A percentile compares a stretch with the other conserved stretches of the same genome.
phyloP scores from a whole-genome alignment of 2,329 filamentous ascomycete genomes.

The Rhynchosporium secalis region DNA sequence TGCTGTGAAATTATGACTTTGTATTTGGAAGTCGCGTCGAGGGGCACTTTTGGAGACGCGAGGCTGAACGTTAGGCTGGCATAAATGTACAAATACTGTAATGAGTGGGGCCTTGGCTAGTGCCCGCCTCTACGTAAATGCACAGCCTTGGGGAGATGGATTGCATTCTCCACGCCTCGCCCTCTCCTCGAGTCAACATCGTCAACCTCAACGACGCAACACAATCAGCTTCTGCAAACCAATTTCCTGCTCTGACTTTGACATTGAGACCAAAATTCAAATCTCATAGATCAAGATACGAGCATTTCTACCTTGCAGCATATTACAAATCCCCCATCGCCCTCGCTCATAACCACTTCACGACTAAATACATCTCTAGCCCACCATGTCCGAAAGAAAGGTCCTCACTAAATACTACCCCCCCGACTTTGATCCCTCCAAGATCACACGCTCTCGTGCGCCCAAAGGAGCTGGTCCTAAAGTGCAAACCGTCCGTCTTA shows the following conservation, averaged over 20 bases:
- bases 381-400: constrained; percentile 80
- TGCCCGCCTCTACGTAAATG: neutral
- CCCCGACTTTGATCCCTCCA: constrained; percentile 85
- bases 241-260: no score
- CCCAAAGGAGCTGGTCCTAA: constrained; percentile 75
- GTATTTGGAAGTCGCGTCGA: constrained; percentile 26
- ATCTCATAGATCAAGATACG: no score
- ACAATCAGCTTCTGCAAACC: no score
- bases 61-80: constrained; percentile 20
- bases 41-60: constrained; percentile 24
- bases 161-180: neutral
- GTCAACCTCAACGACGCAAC: no score
- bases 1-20: neutral
- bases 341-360: neutral
- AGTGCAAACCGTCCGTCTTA: constrained; percentile 82
- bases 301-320: no score
- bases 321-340: no score
- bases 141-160: neutral
- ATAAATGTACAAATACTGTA: constrained; percentile 12
- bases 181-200: neutral
- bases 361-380: neutral
- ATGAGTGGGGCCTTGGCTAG: neutral
- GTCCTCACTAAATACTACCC: constrained; percentile 68
- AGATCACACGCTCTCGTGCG: constrained; percentile 68
- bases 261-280: no score